These are phyloP conservation scores for Venturia carpophila DNA, from an alignment of 2,329 filamentous ascomycete genomes.

Conservation along the genomic window DNA sequence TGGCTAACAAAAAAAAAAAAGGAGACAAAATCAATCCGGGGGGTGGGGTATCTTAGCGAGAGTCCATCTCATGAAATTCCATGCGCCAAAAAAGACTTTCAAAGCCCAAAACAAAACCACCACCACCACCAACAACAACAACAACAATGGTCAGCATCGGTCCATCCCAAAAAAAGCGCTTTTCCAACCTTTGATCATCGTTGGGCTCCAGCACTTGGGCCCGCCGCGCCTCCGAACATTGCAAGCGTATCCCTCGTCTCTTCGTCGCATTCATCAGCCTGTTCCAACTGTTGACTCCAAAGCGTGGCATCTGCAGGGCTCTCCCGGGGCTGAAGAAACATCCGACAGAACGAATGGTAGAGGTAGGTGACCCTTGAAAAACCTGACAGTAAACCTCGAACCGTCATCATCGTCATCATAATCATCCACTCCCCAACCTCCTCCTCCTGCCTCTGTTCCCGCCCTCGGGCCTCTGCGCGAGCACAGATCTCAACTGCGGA, in stretches of 20 bases:
- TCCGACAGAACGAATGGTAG: no score
- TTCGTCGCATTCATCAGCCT: no score
- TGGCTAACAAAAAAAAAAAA: neutral
- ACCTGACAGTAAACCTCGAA: no score
- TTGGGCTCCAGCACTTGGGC: slow-evolving; percentile 9
- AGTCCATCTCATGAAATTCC: slow-evolving; percentile 7
- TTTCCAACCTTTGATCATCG: neutral
- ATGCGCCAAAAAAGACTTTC: neutral
- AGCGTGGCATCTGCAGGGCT: no score
- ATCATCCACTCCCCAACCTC: slow-evolving; percentile 13
- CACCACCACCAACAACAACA: no score
- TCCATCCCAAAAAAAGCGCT: neutral
- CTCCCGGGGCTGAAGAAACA: no score
- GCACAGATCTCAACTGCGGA: slow-evolving; percentile 67
- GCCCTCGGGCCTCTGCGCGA: slow-evolving; percentile 75
- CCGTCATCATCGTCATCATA: neutral
- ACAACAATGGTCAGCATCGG: no score
- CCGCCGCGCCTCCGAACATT: neutral
- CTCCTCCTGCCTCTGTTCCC: slow-evolving; percentile 50
- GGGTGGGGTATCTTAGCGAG: slow-evolving; percentile 14
- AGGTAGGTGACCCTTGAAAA: no score
- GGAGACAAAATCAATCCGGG: neutral
- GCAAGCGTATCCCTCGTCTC: neutral
- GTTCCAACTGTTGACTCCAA: no score
- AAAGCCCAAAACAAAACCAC: neutral